Evolutionary conservation across 202 grass and related monocot genomes (phyloP), one percentile per base, ranked within the genome.

Genomic region (Elaeis oleifera): DNA sequence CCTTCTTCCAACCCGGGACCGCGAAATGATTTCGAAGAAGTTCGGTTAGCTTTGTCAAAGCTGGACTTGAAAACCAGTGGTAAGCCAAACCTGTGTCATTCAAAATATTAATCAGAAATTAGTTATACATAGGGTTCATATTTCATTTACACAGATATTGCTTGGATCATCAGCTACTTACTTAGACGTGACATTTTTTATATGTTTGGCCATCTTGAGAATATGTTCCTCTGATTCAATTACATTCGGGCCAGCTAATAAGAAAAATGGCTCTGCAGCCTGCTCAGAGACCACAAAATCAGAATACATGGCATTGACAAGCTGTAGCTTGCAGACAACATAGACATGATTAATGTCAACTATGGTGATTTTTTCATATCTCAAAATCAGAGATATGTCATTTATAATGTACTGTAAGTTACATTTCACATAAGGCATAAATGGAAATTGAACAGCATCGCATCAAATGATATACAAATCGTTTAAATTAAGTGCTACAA

Each of bases 41-140:
- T 96, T 52, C 86, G 86, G 32, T 96, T 96, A 53, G 90, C 90
- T 78, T 96, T 96, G 54, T 96, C 90, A 70, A 96, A 96, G 67
- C 90, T 96, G 22, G 78, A 90, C 71, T 95, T 95, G 73, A 96
- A 96, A 59, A 96, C 87, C 50, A 88, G 81, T 25, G 83, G 87
- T 61, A 96, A 66, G 22, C 90, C 84, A 59, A 96, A 67, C 71
- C 90, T 96, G 68, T 20, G n/a, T 57, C 54, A 53, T 49, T 6
- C 63, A 52, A 69, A 55, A 21, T 17, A 22, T 21, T 29, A 56
- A 22, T 50, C 19, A 53, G 19, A 32, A 32, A 32, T 32, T 32
- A 32, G 29, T 32, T 32, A 32, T 32, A 7, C 29, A 32, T 5
- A 32, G 29, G 5, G 6, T 6, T 6, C 1, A 6, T 32, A 32